Conservation (phyloP, 768 basidiomycete species). For the Guyanaporus albipodus region DNA sequence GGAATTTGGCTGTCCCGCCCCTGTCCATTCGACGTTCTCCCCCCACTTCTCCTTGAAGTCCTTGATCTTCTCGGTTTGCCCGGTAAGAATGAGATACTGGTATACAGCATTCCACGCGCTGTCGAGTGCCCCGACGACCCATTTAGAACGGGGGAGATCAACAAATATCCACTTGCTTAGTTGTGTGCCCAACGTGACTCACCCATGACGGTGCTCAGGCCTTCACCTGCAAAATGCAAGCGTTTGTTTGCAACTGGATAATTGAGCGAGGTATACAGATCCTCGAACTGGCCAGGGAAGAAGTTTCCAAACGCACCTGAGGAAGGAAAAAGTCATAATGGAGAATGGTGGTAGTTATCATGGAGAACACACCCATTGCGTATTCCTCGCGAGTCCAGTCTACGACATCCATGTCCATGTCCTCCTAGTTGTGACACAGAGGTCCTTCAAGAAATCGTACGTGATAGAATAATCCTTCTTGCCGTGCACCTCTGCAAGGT, state of each 20-base stretch:
- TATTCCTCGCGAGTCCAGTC: constrained; percentile 34
- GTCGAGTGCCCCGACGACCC: constrained; percentile 38
- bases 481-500: constrained; percentile 7
- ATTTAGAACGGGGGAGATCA: constrained; percentile 18
- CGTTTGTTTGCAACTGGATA: constrained; percentile 22
- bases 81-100: constrained; percentile 18
- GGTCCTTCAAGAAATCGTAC: background rate
- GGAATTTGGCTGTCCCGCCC: no score
- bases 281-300: constrained; percentile 35
- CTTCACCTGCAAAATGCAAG: constrained; percentile 13
- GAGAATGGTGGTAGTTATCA: background rate
- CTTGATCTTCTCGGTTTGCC: constrained; percentile 4
- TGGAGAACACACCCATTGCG: constrained; percentile 36
- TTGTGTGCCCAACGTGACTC: constrained; percentile 15
- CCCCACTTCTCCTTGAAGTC: constrained; percentile 32
- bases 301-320: constrained; percentile 38
- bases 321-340: background rate
- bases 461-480: constrained; percentile 4
- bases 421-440: no score
- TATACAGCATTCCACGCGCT: constrained; percentile 35
- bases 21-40: constrained; percentile 30
- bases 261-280: constrained; percentile 30
- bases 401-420: constrained; percentile 22
- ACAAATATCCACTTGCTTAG: no score
- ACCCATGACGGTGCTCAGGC: constrained; percentile 36